These are phyloP conservation scores for Erythrobasidium hasegawianum DNA, from an alignment of 1,284 basidiomycete genomes.

Conservation along the genomic window DNA sequence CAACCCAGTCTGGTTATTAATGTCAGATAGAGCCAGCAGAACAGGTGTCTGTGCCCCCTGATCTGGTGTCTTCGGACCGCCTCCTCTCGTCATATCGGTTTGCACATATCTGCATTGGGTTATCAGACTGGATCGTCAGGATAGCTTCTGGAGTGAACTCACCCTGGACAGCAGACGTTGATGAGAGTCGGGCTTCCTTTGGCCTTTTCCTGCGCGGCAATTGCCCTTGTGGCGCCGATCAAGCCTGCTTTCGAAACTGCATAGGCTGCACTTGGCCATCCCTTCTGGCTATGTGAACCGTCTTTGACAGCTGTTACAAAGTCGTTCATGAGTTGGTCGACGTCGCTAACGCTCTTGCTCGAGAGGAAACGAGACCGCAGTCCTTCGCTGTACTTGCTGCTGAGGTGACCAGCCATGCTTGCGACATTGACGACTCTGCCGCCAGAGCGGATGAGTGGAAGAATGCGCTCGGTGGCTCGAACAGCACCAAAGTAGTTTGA, in stretches of 20 bases:
- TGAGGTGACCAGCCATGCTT: slow-evolving; percentile 42
- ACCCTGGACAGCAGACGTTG: slow-evolving; percentile 46
- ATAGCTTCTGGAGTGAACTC: not conserved
- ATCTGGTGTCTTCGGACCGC: slow-evolving; percentile 44
- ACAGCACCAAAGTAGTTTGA: slow-evolving; percentile 45
- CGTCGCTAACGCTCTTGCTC: slow-evolving; percentile 37
- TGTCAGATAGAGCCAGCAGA: slow-evolving; percentile 42
- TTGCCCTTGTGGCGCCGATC: slow-evolving; percentile 42
- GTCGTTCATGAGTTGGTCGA: slow-evolving; percentile 38
- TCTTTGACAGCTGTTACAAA: slow-evolving; percentile 41
- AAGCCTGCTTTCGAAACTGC: slow-evolving; percentile 42
- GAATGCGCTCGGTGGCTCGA: slow-evolving; percentile 38
- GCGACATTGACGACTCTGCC: slow-evolving; percentile 45
- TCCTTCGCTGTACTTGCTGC: slow-evolving; percentile 37
- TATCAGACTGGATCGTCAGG: too few species aligned
- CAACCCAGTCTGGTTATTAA: slow-evolving; percentile 37
- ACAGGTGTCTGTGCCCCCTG: slow-evolving; percentile 48
- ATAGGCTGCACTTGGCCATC: slow-evolving; percentile 46
- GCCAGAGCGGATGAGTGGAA: slow-evolving; percentile 40
- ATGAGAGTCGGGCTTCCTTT: slow-evolving; percentile 39
- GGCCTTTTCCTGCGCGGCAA: slow-evolving; percentile 41
- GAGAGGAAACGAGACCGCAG: slow-evolving; percentile 39
- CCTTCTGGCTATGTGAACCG: slow-evolving; percentile 43
- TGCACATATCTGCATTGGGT: slow-evolving; percentile 45
- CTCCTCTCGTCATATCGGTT: slow-evolving; percentile 45